Base-by-base conservation (phyloP, 805 yeast species). In the Monosporozyma unispora region DNA sequence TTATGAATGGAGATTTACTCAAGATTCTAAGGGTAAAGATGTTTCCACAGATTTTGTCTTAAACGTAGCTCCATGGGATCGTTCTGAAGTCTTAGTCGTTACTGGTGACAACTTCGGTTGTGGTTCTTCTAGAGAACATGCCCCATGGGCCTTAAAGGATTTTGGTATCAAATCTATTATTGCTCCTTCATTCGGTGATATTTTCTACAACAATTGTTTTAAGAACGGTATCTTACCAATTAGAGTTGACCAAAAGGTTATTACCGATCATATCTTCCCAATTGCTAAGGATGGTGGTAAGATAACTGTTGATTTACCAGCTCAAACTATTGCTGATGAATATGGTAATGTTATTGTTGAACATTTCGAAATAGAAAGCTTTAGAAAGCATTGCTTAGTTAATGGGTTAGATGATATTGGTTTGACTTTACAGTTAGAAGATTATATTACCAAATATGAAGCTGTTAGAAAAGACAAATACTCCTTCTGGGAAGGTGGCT, bases 111-210 rank as follows among this genome's bases (percentile, higher is more conserved):
- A 93, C 76, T 93, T 93, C 66, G 99, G 99, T 57, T 93, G 99
- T 75, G 99, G 99, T 62, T 90, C 97, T 39, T 90, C 97, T 1
- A 87, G 99, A 78, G 99, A 93, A 70, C 99, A 93, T 64, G 99
- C 99, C 31, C 98, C 99, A 51, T 93, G 99, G 99, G 98, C 99
- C 2, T 77, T 93, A 57, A 90, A 89, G 62, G 99, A 93, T 71
- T 93, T 93, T 63, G 99, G 99, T 70, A 89, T 93, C 69, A 84
- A 86, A 69, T 84, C 91, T 55, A 86, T 93, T 63, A 90, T 93
- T 68, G 98, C 98, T 5, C 99, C 98, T 50, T 89, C 97, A 0
- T 93, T 91, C 60, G 99, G 98, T 68, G 99, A 93, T 71, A 93
- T 93, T 61, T 93, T 93, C 77, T 90, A 87, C 80, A 93, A 87